Evolutionary conservation across 2,329 filamentous ascomycete species (phyloP).

Genomic region (Clarireedia monteithiana): DNA sequence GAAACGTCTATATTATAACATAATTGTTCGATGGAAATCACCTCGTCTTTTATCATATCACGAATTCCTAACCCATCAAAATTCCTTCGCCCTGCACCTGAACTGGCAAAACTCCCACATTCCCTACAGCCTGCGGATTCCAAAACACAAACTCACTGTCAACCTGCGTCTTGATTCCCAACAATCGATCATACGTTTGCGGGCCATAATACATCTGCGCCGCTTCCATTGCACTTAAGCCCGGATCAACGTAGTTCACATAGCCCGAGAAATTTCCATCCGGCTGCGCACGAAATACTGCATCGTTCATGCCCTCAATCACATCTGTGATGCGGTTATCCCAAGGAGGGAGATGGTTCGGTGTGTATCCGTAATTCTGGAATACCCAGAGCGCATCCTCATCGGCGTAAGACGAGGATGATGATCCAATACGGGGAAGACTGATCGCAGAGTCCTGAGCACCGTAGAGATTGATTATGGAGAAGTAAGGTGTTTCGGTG

Average conservation of each 20-base stretch:
- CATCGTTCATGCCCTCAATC: slow-evolving; percentile 16
- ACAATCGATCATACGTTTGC: slow-evolving; percentile 15
- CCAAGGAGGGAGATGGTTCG: slow-evolving; percentile 10
- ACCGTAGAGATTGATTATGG: slow-evolving; percentile 22
- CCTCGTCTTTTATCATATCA: no score
- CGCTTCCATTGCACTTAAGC: slow-evolving; percentile 10
- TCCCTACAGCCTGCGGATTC: slow-evolving; percentile 15
- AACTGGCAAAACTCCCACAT: slow-evolving; percentile 4
- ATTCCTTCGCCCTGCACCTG: background rate
- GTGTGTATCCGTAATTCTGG: slow-evolving; percentile 17
- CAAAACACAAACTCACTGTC: slow-evolving; percentile 20
- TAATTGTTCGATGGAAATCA: no score
- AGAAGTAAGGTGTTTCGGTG: slow-evolving; percentile 12
- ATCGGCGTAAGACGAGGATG: slow-evolving; percentile 12
- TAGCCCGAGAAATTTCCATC: slow-evolving; percentile 22
- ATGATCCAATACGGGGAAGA: background rate
- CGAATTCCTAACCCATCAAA: no score
- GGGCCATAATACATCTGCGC: slow-evolving; percentile 20
- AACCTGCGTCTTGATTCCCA: slow-evolving; percentile 16
- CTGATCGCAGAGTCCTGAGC: slow-evolving; percentile 15
- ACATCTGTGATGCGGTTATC: slow-evolving; percentile 8
- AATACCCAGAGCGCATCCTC: slow-evolving; percentile 19
- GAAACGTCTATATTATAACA: no score
- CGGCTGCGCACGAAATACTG: slow-evolving; percentile 15
- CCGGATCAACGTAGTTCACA: slow-evolving; percentile 23